These are phyloP conservation scores for Mortierella sp. DNA, from an alignment of 371 early-diverging fungal species.

Conservation along the genomic window DNA sequence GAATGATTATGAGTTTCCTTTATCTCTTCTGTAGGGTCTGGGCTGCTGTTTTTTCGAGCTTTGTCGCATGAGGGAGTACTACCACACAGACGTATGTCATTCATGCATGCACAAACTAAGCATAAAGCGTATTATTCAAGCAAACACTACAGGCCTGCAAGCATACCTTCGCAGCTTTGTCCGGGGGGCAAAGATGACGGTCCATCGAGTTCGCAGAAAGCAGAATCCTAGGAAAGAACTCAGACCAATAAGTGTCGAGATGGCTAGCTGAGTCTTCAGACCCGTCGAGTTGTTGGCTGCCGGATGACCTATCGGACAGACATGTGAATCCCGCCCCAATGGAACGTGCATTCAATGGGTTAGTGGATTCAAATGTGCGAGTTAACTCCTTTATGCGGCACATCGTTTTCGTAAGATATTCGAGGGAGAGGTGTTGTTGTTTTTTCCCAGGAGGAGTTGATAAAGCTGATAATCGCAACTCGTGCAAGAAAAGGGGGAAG, in stretches of 20 bases:
- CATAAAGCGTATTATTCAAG: too few species aligned
- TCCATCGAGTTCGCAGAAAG: slow-evolving; percentile 68
- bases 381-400: too few species aligned
- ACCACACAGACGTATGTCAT: background rate
- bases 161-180: slow-evolving; percentile 69
- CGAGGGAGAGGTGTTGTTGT: too few species aligned
- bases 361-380: too few species aligned
- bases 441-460: too few species aligned
- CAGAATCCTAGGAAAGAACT: slow-evolving; percentile 67
- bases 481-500: too few species aligned
- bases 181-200: slow-evolving; percentile 70
- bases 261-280: slow-evolving; percentile 62
- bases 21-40: background rate
- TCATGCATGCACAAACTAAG: background rate
- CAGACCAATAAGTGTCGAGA: slow-evolving; percentile 62
- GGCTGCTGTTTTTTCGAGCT: too few species aligned
- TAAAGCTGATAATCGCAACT: too few species aligned
- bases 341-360: background rate
- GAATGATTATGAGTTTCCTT: too few species aligned
- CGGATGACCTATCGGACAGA: slow-evolving; percentile 19
- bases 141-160: too few species aligned
- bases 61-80: background rate
- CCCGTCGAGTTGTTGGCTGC: slow-evolving; percentile 38
- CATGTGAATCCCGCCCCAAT: background rate
- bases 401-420: too few species aligned